Percentiles rank a stretch among this genome's conserved stretches.
These are phyloP conservation scores for Geosiphon pyriformis DNA, from an alignment of 192 early-diverging fungal genomes.

Conservation along the genomic window DNA sequence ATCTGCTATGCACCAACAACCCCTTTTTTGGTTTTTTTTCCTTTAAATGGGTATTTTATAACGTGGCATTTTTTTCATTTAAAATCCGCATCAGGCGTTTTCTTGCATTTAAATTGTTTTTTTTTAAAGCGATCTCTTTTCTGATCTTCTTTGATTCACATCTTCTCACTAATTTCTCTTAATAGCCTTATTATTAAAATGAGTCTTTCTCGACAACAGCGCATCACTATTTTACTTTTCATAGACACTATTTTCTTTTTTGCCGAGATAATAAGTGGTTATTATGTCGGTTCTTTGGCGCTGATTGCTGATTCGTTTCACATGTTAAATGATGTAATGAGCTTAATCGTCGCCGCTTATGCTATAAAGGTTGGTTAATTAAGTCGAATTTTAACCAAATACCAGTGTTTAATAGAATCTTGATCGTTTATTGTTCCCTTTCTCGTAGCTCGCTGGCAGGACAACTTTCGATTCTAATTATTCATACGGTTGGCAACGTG, in stretches of 20 bases:
- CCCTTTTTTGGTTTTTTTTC: no score
- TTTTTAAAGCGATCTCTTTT: no score
- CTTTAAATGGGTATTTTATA: no score
- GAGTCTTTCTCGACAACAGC: constrained; percentile 43
- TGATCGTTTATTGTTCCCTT: background rate
- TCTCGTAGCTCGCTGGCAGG: constrained; percentile 51
- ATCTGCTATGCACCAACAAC: no score
- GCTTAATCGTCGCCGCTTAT: constrained; percentile 73
- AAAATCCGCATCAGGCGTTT: no score
- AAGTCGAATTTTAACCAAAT: constrained; percentile 11
- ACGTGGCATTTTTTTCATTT: no score
- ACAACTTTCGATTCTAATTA: constrained; percentile 55
- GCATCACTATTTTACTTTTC: constrained; percentile 53
- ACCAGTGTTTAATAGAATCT: background rate
- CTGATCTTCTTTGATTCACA: no score
- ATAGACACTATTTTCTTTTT: constrained; percentile 71
- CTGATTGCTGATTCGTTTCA: constrained; percentile 91
- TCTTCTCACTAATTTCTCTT: no score
- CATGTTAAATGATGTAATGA: constrained; percentile 81
- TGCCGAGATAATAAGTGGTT: constrained; percentile 75
- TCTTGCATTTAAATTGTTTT: no score
- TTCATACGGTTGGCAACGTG: constrained; percentile 88
- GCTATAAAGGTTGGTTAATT: constrained; percentile 55
- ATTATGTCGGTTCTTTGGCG: constrained; percentile 68
- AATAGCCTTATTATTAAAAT: no score